phyloP scores from a whole-genome alignment of 2,329 filamentous ascomycete genomes.

The Colletotrichum cordylinicola region DNA sequence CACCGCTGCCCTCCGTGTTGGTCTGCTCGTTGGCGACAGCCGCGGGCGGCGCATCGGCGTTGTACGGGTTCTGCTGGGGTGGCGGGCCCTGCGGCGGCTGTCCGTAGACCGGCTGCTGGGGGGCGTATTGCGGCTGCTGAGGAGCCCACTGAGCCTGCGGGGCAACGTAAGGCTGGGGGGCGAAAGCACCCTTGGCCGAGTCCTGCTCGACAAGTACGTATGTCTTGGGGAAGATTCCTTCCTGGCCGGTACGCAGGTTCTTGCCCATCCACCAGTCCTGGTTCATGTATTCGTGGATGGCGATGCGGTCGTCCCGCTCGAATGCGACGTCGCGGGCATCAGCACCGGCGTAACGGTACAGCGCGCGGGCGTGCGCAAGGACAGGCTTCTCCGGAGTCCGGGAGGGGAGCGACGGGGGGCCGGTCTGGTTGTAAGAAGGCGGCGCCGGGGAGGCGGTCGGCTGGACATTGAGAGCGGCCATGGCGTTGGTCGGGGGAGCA shows the following conservation, averaged over 20 bases:
- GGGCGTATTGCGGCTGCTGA: conserved; percentile 24
- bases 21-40: conserved; percentile 69
- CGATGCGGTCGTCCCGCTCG: conserved; percentile 79
- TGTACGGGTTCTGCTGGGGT: conserved; percentile 66
- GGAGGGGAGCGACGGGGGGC: conserved; percentile 45
- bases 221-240: conserved; percentile 94
- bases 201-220: conserved; percentile 80
- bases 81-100: conserved; percentile 49
- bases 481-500: conserved; percentile 39
- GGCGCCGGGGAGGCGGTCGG: conserved; percentile 44
- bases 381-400: conserved; percentile 55
- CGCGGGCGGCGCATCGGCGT: conserved; percentile 75
- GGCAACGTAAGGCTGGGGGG: conserved; percentile 26
- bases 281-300: conserved; percentile 92
- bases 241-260: conserved; percentile 80
- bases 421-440: conserved; percentile 58
- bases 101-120: conserved; percentile 40
- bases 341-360: conserved; percentile 82
- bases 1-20: conserved; percentile 43
- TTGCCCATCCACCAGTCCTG: conserved; percentile 95
- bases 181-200: conserved; percentile 40
- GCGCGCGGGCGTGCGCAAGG: conserved; percentile 76
- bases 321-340: conserved; percentile 85
- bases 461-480: conserved; percentile 47
- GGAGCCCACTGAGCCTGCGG: conserved; percentile 25